Base-by-base conservation (phyloP, 2,329 filamentous ascomycete genomes). In the Exophiala oligosperma region DNA sequence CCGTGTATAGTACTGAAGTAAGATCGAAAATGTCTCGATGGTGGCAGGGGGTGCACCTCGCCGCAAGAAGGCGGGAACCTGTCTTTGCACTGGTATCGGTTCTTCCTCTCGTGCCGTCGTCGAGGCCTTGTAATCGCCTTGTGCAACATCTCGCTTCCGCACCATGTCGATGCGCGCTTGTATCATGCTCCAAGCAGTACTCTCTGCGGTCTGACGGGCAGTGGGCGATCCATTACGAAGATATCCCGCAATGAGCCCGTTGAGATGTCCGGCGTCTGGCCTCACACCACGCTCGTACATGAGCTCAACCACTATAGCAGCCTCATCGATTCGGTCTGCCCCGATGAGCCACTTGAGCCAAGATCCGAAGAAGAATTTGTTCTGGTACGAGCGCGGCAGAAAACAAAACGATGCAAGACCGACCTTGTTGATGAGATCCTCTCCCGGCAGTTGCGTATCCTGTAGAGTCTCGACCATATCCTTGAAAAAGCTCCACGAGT, bases 281-380 rank as follows among this genome's bases (percentile, higher is more conserved):
- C 79, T 78, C 35, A 92, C 82, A 1, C 85, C 85, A 66, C 83
- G 84, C 52, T 82, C 78, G 65, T 86, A 84, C 88, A 95, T 93
- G 62, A 92, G 80, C 12, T 88, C 82, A 28, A 94, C 77, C 7
- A 95, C 90, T 59, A 84, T 83, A 52, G 84, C 80, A 2, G 91
- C 90, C 1, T 87, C 88, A 56, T 89, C 83, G 12, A 90, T 74
- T 63, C 91, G 83, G 1, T 85, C 86, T 57, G 86, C 83, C 14
- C 87, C 87, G 56, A 95, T 89, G 7, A 95, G 82, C 50, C 89
- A 85, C 73, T 93, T 93, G 68, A 96, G 81, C 92, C 92, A 96
- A 67, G 91, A 92, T 35, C 88, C 89, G 64, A 92, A 89, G 73
- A 96, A 90, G 73, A 91, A 93, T 62, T 88, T 86, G 72, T 95